Conservation (phyloP, 2,329 filamentous ascomycete genomes). For the Curvularia eragrostidis region DNA sequence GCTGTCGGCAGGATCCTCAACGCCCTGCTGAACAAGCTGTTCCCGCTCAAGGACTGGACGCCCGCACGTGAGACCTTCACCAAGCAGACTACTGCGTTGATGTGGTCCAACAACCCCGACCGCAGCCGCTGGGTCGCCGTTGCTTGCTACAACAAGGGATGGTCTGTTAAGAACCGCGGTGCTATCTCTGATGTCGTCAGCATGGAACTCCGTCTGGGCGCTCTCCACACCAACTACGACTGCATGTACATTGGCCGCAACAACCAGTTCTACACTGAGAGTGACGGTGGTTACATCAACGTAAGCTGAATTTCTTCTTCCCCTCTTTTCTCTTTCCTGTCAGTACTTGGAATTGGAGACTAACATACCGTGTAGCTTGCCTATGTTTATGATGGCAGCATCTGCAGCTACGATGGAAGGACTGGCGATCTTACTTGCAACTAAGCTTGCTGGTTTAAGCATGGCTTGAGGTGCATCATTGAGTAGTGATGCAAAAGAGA, state of each 20-base stretch:
- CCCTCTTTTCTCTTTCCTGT: background rate
- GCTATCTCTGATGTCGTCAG: conserved; percentile 5
- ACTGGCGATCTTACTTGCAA: conserved; percentile 7
- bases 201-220: conserved; percentile 1
- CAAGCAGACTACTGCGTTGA: background rate
- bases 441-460: background rate
- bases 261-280: conserved; percentile 4
- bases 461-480: no score
- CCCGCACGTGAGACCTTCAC: conserved; percentile 8
- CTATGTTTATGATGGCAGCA: background rate
- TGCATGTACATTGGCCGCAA: conserved; percentile 5
- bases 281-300: conserved; percentile 1
- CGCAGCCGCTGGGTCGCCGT: background rate
- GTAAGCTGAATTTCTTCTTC: background rate
- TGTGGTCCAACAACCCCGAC: conserved; percentile 2
- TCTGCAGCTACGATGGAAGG: background rate
- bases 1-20: conserved; percentile 3
- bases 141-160: conserved; percentile 9
- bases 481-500: no score
- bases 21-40: conserved; percentile 1
- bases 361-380: background rate
- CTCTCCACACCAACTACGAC: conserved; percentile 4
- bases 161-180: background rate
- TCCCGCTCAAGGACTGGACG: conserved; percentile 8
- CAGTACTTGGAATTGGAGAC: background rate